A percentile compares a stretch with the other conserved stretches of the same genome.
Conservation (phyloP, 2,329 filamentous ascomycete species). For the Ophiocordyceps sinensis region DNA sequence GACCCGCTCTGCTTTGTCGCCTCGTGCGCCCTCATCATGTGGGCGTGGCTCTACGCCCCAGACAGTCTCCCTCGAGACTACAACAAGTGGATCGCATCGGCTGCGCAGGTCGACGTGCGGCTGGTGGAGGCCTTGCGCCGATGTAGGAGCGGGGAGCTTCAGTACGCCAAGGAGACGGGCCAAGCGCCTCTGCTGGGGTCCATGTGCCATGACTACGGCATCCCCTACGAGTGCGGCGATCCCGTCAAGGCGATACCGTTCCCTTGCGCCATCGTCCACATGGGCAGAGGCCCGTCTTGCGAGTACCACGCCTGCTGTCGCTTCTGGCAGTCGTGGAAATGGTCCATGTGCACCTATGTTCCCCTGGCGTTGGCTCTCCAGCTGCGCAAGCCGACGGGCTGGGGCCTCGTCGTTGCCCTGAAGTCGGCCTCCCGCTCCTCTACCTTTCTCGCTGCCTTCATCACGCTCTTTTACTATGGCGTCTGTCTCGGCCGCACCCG, state of each 20-base stretch:
- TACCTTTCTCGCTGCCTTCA: constrained; percentile 63
- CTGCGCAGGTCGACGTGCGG: constrained; percentile 59
- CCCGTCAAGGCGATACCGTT: constrained; percentile 55
- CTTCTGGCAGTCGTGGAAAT: constrained; percentile 54
- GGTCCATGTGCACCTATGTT: constrained; percentile 63
- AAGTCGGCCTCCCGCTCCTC: constrained; percentile 55
- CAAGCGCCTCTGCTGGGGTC: constrained; percentile 51
- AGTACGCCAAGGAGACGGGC: constrained; percentile 61
- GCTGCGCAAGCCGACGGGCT: constrained; percentile 30
- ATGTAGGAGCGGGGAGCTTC: constrained; percentile 45
- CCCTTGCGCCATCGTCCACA: constrained; percentile 74
- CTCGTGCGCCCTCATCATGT: constrained; percentile 69
- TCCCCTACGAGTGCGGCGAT: constrained; percentile 59
- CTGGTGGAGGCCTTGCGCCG: constrained; percentile 61
- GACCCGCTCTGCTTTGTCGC: constrained; percentile 58
- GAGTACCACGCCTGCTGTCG: constrained; percentile 59
- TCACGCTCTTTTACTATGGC: constrained; percentile 70
- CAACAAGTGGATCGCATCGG: constrained; percentile 67
- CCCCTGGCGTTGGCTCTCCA: constrained; percentile 57
- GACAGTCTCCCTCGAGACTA: constrained; percentile 57
- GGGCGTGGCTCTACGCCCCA: constrained; percentile 73
- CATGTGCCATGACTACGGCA: constrained; percentile 58
- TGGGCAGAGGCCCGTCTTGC: constrained; percentile 59
- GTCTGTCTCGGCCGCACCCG: constrained; percentile 66
- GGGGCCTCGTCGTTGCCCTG: constrained; percentile 36